Conservation (phyloP, 2,329 filamentous ascomycete genomes). For the Pseudomassariella vexata region DNA sequence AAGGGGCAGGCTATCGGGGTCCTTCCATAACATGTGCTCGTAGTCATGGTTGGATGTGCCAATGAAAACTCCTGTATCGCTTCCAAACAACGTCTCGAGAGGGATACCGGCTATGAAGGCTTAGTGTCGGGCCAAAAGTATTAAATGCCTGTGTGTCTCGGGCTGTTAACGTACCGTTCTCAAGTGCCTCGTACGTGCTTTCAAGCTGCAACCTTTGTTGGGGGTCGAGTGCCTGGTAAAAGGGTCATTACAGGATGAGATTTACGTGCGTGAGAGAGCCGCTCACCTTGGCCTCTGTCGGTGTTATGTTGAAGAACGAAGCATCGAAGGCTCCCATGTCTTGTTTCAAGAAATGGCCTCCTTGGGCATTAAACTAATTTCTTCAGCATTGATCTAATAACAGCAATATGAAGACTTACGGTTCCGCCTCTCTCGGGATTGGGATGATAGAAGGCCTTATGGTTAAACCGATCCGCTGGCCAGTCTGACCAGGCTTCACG, state of each 20-base stretch:
- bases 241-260: too few relatives aligned
- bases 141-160: too few relatives aligned
- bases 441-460: conserved; percentile 8
- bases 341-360: conserved; percentile 8
- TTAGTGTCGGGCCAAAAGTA: conserved; percentile 16
- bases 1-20: conserved; percentile 42
- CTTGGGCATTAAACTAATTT: conserved; percentile 8
- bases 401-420: background rate
- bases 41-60: conserved; percentile 32
- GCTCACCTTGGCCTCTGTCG: conserved; percentile 44
- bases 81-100: background rate
- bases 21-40: conserved; percentile 42
- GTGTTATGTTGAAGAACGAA: conserved; percentile 9
- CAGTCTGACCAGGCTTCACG: conserved; percentile 6
- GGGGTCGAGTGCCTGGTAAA: too few relatives aligned
- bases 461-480: conserved; percentile 4
- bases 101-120: conserved; percentile 1
- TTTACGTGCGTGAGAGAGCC: too few relatives aligned
- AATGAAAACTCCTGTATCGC: background rate
- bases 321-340: conserved; percentile 8
- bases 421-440: conserved; percentile 7
- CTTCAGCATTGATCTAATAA: background rate
- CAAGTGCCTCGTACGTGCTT: conserved; percentile 43
- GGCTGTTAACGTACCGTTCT: conserved; percentile 22
- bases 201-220: conserved; percentile 39